A percentile compares a stretch with the other conserved stretches of the same genome.
These are phyloP conservation scores for Debaryomyces tyrocola DNA, from an alignment of 805 yeast genomes.

Conservation along the genomic window DNA sequence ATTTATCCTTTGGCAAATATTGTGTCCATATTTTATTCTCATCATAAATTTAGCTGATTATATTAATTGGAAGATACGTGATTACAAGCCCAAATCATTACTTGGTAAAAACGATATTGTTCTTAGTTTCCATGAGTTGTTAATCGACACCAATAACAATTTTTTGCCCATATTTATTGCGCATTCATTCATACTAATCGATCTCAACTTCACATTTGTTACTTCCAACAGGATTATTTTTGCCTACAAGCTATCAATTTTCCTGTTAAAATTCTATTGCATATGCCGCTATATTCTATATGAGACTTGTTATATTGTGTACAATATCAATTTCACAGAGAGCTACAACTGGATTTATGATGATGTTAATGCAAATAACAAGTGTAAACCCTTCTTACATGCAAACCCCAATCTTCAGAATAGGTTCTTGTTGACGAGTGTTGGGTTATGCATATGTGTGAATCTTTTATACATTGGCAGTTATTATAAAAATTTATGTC, in stretches of 20 bases:
- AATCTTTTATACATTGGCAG: conserved; percentile 4
- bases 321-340: conserved; percentile 4
- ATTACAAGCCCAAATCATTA: neutral
- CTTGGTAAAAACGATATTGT: neutral
- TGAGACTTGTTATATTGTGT: conserved; percentile 21
- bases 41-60: conserved; percentile 1
- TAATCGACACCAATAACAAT: conserved; percentile 32
- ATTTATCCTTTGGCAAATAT: conserved; percentile 5
- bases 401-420: neutral
- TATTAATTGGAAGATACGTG: neutral
- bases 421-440: neutral
- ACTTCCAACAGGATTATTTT: conserved; percentile 4
- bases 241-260: conserved; percentile 20
- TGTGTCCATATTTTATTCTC: conserved; percentile 5
- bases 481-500: neutral
- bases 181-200: conserved; percentile 31
- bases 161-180: conserved; percentile 35
- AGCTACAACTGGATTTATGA: conserved; percentile 13
- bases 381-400: neutral
- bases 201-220: conserved; percentile 18
- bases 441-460: neutral
- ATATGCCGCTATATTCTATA: conserved; percentile 32
- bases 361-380: neutral
- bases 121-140: conserved; percentile 5
- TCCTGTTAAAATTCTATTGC: conserved; percentile 32